Conservation (phyloP, 2,329 filamentous ascomycete species). For the Cercospora janseana region DNA sequence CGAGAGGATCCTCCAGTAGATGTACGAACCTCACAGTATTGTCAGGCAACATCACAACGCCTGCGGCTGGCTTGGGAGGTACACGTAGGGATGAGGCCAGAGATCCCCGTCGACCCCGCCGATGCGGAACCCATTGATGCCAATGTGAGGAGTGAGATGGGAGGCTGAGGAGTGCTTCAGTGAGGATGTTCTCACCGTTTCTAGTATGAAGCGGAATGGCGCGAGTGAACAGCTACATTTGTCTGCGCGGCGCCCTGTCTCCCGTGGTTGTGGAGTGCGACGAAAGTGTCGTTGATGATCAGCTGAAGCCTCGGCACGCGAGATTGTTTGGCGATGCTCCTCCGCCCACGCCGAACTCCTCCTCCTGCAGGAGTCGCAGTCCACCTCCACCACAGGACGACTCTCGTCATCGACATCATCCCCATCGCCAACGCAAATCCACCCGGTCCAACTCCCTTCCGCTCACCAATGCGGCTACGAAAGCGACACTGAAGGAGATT, state of each 20-base stretch:
- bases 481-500: slow-evolving; percentile 10
- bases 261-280: slow-evolving; percentile 10
- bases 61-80: too few species aligned
- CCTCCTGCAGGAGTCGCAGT: too few species aligned
- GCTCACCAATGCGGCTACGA: slow-evolving; percentile 4
- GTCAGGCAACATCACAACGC: too few species aligned
- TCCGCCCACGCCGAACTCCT: background rate
- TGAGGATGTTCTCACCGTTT: background rate
- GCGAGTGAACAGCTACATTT: slow-evolving; percentile 6
- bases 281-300: slow-evolving; percentile 10
- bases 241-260: slow-evolving; percentile 2
- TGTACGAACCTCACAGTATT: too few species aligned
- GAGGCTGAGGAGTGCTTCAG: background rate
- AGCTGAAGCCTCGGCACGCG: slow-evolving; percentile 12
- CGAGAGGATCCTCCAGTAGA: too few species aligned
- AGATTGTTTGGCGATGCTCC: slow-evolving; percentile 6
- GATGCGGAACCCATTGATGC: too few species aligned
- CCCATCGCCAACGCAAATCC: background rate
- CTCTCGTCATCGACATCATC: background rate
- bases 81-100: too few species aligned
- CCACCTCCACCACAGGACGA: background rate
- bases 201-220: background rate
- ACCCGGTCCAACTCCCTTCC: background rate
- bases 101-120: too few species aligned
- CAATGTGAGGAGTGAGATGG: background rate